Evolutionary conservation across 345 rosid genomes (phyloP), one percentile per base, ranked within the genome.

Genomic region (Microthlaspi erraticum): DNA sequence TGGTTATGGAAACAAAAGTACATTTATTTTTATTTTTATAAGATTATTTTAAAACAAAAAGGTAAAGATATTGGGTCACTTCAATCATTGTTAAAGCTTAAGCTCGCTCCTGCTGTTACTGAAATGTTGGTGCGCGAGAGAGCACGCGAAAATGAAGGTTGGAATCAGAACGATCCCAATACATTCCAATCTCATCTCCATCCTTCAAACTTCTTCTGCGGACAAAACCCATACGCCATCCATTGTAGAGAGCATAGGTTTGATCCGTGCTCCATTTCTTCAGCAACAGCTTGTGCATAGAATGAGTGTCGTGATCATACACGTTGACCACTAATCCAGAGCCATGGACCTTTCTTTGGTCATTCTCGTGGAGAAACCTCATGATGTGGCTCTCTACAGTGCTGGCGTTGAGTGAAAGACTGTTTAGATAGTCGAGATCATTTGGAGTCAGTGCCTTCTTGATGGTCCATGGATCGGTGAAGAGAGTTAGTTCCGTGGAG

Each of bases 81-180:
- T 20, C 2, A 20, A 20, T 20, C 23, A 20, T 20, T 20, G 23
- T 1, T 20, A 20, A 20, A 20, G 23, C 23, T 20, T 20, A 20
- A 20, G 23, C 23, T n/a, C 23, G 23, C 23, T 2, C 23, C 23
- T 20, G n/a, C n/a, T n/a, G n/a, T n/a, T n/a, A n/a, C n/a, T n/a
- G 23, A 20, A 20, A 20, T 20, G 23, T 46, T 11, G 42, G 67
- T 32, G 68, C 68, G 8, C 66, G 66, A 60, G 68, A 71, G 19
- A 61, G 75, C 62, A 71, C 54, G 26, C 55, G 6, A 54, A 71
- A 71, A 48, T 52, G 69, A 0, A 61, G 62, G 38, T 9, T 42
- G 10, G 36, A 34, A 62, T 32, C 48, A 20, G 23, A 71, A 42
- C n/a, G 62, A 43, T 62, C 75, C 75, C 75, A 71, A 61, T 52